Evolutionary conservation across 768 basidiomycete species (phyloP).

Genomic region (Rhodotorula babjevae): DNA sequence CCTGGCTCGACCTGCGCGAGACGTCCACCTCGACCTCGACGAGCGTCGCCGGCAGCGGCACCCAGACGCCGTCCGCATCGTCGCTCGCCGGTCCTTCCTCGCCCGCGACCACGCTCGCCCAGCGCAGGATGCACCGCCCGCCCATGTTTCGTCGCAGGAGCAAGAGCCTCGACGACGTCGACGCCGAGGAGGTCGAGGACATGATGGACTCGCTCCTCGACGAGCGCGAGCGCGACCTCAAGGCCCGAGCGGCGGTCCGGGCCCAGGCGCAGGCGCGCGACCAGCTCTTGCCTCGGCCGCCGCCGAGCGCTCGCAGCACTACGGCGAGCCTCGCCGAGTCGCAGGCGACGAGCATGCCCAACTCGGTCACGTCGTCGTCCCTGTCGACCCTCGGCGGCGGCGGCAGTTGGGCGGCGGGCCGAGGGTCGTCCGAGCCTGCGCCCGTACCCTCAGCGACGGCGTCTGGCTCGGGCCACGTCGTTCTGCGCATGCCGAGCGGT

Average conservation of each 20-base stretch:
- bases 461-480: no score
- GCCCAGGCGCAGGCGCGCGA: not conserved
- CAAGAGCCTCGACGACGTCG: conserved; percentile 27
- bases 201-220: not conserved
- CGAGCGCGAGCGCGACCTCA: not conserved
- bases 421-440: no score
- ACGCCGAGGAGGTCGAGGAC: not conserved
- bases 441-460: no score
- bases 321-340: not conserved
- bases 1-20: conserved; percentile 9
- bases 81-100: not conserved
- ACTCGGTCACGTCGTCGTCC: conserved; percentile 12
- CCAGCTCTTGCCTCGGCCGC: no score
- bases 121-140: conserved; percentile 8
- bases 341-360: conserved; percentile 12
- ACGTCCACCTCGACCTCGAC: not conserved
- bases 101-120: conserved; percentile 14
- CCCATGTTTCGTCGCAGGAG: conserved; percentile 23
- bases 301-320: not conserved
- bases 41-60: no score
- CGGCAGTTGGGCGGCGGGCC: not conserved
- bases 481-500: no score
- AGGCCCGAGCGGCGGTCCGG: not conserved
- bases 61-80: no score
- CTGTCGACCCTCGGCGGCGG: conserved; percentile 1